phyloP scores from a whole-genome alignment of 768 basidiomycete genomes.

The Mycena latifolia region DNA sequence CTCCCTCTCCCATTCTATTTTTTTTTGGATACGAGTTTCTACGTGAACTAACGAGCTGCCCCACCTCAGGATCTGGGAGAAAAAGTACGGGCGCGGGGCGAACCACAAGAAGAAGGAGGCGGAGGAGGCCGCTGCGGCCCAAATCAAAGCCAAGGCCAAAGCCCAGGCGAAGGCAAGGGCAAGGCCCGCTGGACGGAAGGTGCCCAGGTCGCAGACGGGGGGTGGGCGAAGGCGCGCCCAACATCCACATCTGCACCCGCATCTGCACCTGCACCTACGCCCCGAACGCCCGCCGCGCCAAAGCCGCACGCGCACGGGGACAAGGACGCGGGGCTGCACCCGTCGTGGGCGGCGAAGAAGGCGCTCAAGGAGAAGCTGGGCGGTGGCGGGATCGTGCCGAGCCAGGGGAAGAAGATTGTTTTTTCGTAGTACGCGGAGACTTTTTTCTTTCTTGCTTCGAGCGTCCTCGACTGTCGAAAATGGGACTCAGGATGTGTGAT shows the following conservation, averaged over 20 bases:
- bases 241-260: not conserved
- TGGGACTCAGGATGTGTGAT: no score
- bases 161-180: slow-evolving; percentile 17
- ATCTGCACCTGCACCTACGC: not conserved
- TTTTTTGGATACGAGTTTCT: not conserved
- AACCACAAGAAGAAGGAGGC: slow-evolving; percentile 88
- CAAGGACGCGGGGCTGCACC: slow-evolving; percentile 71
- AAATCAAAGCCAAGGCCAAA: slow-evolving; percentile 36
- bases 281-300: not conserved
- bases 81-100: slow-evolving; percentile 91
- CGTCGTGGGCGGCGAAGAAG: slow-evolving; percentile 97
- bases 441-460: no score
- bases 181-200: slow-evolving; percentile 20
- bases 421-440: slow-evolving; percentile 59
- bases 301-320: not conserved
- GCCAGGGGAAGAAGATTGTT: slow-evolving; percentile 90
- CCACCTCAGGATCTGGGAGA: slow-evolving; percentile 98
- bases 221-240: slow-evolving; percentile 21
- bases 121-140: slow-evolving; percentile 33
- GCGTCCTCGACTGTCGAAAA: no score
- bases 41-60: not conserved
- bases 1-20: not conserved
- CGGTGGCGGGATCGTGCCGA: slow-evolving; percentile 69
- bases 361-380: slow-evolving; percentile 74
- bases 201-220: slow-evolving; percentile 28